A percentile compares a stretch with the other conserved stretches of the same genome.
Evolutionary conservation across 176 grass and related monocot genomes (phyloP).

Genomic region (Elymus sibiricus): DNA sequence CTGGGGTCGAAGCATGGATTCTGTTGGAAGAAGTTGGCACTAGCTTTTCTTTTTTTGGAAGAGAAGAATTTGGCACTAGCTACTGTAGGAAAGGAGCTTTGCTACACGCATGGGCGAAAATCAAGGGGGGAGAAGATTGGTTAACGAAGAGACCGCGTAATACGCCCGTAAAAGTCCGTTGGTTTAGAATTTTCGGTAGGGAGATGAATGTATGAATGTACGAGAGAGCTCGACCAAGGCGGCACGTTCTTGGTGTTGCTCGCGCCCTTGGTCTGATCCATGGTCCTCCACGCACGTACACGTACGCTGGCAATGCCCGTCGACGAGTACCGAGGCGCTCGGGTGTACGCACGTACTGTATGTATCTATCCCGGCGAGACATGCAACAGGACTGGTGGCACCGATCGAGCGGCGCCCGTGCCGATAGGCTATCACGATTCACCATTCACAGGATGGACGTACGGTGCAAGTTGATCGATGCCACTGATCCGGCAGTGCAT

Average conservation of each 20-base stretch:
- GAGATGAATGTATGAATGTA: no score
- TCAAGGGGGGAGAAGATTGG: no score
- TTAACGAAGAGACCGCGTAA: no score
- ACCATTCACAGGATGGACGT: no score
- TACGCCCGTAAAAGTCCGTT: no score
- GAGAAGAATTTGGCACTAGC: no score
- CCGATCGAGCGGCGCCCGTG: background rate
- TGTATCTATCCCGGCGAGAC: background rate
- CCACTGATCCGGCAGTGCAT: background rate
- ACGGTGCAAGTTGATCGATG: background rate
- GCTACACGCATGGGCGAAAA: no score
- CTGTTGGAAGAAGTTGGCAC: background rate
- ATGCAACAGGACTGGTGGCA: background rate
- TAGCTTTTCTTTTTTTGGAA: no score
- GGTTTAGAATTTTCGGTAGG: no score
- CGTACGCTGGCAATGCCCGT: background rate
- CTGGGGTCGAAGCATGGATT: background rate
- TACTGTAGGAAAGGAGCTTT: no score
- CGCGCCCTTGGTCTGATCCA: background rate
- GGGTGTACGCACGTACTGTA: background rate
- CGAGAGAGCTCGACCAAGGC: background rate
- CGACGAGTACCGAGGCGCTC: background rate
- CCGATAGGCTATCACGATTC: background rate
- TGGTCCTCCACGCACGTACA: background rate
- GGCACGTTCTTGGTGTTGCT: background rate